phyloP scores from a whole-genome alignment of 331 rosid species.

The Rhamnella rubrinervis region DNA sequence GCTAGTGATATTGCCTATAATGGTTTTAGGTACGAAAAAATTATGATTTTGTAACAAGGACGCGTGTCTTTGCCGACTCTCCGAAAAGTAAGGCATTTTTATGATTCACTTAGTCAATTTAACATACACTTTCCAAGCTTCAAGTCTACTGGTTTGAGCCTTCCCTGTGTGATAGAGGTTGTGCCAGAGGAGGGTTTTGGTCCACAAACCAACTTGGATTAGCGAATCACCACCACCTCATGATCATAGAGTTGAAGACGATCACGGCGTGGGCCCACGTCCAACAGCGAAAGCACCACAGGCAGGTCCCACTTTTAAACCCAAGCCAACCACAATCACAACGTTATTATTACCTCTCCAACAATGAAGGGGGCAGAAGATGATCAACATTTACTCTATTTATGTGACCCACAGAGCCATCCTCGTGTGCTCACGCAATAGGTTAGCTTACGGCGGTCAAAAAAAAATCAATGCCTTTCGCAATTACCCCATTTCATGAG shows the following conservation, averaged over 20 bases:
- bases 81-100: no score
- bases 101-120: no score
- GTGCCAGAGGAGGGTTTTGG: no score
- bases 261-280: slow-evolving; percentile 24
- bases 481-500: slow-evolving; percentile 60
- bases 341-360: background rate
- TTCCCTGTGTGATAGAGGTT: no score
- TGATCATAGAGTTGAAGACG: slow-evolving; percentile 23
- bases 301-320: no score
- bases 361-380: background rate
- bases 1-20: no score
- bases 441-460: slow-evolving; percentile 23
- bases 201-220: background rate
- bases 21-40: no score
- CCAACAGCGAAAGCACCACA: background rate
- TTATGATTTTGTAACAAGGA: no score
- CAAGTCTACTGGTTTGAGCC: no score
- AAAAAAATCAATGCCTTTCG: background rate
- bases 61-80: no score
- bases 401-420: slow-evolving; percentile 17
- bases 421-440: slow-evolving; percentile 61
- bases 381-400: background rate
- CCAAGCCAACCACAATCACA: background rate
- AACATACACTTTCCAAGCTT: no score
- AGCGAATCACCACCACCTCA: slow-evolving; percentile 17